phyloP scores from a whole-genome alignment of 2,329 filamentous ascomycete genomes.

The Monilinia aucupariae region DNA sequence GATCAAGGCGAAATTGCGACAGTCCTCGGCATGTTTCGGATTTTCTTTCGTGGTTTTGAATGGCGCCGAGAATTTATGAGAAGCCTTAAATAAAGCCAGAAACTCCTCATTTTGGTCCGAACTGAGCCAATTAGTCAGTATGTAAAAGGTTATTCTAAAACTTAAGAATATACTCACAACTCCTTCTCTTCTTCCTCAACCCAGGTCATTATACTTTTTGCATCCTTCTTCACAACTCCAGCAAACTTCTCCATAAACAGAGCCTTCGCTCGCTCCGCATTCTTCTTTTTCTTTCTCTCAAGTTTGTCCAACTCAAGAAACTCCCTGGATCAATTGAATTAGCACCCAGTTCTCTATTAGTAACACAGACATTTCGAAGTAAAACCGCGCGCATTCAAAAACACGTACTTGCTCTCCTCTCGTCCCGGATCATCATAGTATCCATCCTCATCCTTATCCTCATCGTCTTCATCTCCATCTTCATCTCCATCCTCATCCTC shows the following conservation, averaged over 20 bases:
- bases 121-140: slow-evolving; percentile 9
- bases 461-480: background rate
- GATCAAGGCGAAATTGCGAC: background rate
- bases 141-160: background rate
- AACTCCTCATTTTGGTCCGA: background rate
- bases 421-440: slow-evolving; percentile 30
- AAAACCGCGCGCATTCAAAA: background rate
- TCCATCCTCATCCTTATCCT: slow-evolving; percentile 22
- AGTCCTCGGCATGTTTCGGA: background rate
- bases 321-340: background rate
- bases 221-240: background rate
- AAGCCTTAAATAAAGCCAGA: background rate
- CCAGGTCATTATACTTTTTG: background rate
- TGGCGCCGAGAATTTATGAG: background rate
- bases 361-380: background rate
- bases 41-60: background rate
- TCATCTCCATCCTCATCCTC: background rate
- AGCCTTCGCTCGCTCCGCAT: background rate
- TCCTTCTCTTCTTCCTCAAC: background rate
- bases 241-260: slow-evolving; percentile 7
- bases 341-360: background rate
- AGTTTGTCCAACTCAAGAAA: slow-evolving; percentile 9
- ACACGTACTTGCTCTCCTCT: slow-evolving; percentile 29
- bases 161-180: background rate
- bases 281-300: slow-evolving; percentile 11